Evolutionary conservation across 257 asterid genomes (phyloP), one percentile per base, ranked within the genome.

Genomic region (Cynanchum wilfordii): DNA sequence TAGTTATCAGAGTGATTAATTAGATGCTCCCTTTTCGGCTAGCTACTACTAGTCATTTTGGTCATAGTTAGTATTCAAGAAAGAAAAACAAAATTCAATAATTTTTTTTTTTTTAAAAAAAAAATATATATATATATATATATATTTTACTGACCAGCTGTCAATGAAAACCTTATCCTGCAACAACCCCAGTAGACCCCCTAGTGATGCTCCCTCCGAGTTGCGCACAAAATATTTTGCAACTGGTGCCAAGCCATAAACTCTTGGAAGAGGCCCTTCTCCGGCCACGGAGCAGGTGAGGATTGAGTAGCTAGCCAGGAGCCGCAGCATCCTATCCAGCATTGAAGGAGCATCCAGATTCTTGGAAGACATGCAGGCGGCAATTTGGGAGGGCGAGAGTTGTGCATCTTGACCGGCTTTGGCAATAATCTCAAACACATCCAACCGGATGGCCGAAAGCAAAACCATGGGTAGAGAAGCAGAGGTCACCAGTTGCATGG

Each of bases 271-370:
- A 19, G 29, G 33, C 51, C 51, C 24, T 36, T 66, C 49, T 20
- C 30, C 20, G 9, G 13, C 70, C 29, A n/a, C 30, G 36, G 70
- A 66, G 38, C 70, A 66, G 17, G 70, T 66, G 70, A 66, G 70
- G 24, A 83, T 49, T 4, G 84, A 79, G 57, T 79, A 42, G 64
- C 75, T 52, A 52, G 87, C 84, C 10, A 83, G 73, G 65, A 81
- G 58, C 15, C 79, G 63, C 11, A 86, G 84, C 87, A 86, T 81
- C 59, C 82, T 64, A 63, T 83, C 89, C 0, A 83, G 77, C 76
- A 73, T 73, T 16, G n/a, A 2, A 5, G 83, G 67, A 0, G 84
- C 81, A 44, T 63, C 75, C 2, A 77, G 77, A 64, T 62, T 70
- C 10, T 62, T 45, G 0, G 74, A 33, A 25, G 84, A 75, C 19